Conservation (phyloP, 163 green algal genomes). For the Volvox carteri region DNA sequence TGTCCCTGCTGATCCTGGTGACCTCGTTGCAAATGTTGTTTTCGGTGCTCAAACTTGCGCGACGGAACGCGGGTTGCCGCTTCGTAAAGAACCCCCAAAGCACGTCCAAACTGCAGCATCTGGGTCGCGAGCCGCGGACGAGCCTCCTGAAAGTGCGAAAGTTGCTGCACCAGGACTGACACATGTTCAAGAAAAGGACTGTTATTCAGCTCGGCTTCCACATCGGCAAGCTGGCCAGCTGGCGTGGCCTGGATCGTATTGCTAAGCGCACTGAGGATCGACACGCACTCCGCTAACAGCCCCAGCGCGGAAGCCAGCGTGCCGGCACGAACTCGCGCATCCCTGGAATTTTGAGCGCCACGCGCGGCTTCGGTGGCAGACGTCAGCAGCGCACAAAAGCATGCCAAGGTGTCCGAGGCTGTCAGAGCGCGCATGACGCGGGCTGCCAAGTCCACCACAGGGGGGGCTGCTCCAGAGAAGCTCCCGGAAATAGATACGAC, state of each 20-base stretch:
- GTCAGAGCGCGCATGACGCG: not conserved
- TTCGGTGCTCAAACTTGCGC: too few species aligned
- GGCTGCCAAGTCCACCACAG: not conserved
- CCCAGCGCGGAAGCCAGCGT: not conserved
- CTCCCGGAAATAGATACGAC: not conserved
- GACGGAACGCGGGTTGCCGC: too few species aligned
- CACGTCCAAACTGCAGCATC: not conserved
- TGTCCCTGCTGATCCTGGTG: not conserved
- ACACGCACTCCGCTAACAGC: not conserved
- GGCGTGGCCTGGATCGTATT: not conserved
- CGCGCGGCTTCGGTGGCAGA: not conserved
- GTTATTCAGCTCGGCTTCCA: conserved; percentile 5
- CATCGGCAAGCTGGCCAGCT: not conserved
- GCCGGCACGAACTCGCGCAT: not conserved
- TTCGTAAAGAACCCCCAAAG: not conserved
- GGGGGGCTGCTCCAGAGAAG: not conserved
- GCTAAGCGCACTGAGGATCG: not conserved
- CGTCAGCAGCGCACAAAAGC: conserved; percentile 1
- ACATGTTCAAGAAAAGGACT: conserved; percentile 5
- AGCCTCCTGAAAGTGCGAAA: not conserved
- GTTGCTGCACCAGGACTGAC: not conserved
- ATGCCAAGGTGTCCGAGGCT: not conserved
- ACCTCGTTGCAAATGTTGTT: too few species aligned
- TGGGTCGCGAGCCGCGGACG: conserved; percentile 10
- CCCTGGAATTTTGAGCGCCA: not conserved